Base-by-base conservation (phyloP, 1,284 basidiomycete genomes). In the Apiotrichum brassicae region DNA sequence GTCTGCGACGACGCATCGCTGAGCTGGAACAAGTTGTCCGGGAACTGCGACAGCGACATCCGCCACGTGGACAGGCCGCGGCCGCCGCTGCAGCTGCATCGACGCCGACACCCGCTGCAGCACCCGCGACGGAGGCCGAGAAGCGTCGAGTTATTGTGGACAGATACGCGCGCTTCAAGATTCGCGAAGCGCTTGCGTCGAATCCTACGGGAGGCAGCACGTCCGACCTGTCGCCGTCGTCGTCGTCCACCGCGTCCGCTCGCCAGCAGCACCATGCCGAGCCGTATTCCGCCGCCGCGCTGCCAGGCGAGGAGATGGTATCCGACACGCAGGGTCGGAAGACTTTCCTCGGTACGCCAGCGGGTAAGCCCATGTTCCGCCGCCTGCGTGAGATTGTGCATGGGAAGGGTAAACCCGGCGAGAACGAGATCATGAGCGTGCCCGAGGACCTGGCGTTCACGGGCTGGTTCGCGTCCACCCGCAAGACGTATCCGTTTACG, bases 1-100 rank as follows among this genome's bases (percentile, higher is more conserved):
- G 86, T 51, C 77, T 91, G 46, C 79, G 87, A 48, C 84, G 86
- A 61, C 78, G 89, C 33, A 88, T 93, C 58, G 87, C 87, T 37
- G 89, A 93, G 72, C 80, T 93, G 43, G 89, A 93, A 74, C 86
- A 84, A 60, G 80, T 91, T 22, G 87, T 91, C 32, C 79, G 87
- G 49, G 88, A 90, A 67, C 76, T 74, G 14, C 64, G 72, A 2
- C 71, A 74, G 53, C 58, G 62, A 30, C 56, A 54, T 14, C 55
- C 59, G 3, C 46, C 52, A 1, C 56, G 51, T n/a, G 40, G 35
- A 7, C 37, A 45, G 25, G 46, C 39, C 12, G 48, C 49, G 6
- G 38, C 48, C 6, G 42, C 38, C 6, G 35, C 44, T 20, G 36
- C 44, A 13, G 28, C 30, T 11, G 30, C 41, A n/a, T 34, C 41